Evolutionary conservation across 257 asterid species (phyloP).

Genomic region (Plectranthus barbatus): DNA sequence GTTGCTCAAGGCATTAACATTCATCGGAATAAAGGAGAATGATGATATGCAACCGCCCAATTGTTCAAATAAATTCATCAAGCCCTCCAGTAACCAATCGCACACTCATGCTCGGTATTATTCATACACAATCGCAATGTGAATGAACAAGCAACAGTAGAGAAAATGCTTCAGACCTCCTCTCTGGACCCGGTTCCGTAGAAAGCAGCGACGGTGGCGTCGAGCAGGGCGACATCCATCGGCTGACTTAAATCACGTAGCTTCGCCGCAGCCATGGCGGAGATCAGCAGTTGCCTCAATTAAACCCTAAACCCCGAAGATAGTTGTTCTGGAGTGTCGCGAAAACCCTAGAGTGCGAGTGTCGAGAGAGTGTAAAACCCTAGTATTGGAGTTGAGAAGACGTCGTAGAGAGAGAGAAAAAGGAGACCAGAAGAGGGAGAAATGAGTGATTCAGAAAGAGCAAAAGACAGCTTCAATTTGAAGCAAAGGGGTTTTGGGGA

Average conservation of each 20-base stretch:
- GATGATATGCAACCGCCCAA: too few species aligned
- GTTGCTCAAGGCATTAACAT: background rate
- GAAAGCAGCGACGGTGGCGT: conserved; percentile 92
- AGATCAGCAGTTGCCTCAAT: conserved; percentile 10
- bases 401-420: background rate
- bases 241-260: conserved; percentile 88
- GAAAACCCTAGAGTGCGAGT: conserved; percentile 28
- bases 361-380: conserved; percentile 18
- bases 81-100: background rate
- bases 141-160: background rate
- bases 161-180: conserved; percentile 46
- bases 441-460: conserved; percentile 9
- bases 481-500: conserved; percentile 40
- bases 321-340: background rate
- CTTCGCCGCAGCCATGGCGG: conserved; percentile 78
- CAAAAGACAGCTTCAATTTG: conserved; percentile 46
- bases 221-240: conserved; percentile 73
- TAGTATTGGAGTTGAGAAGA: background rate
- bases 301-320: conserved; percentile 32
- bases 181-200: conserved; percentile 97
- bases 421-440: background rate
- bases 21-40: background rate
- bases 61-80: background rate
- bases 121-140: background rate
- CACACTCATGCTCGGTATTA: background rate